A percentile compares a stretch with the other conserved stretches of the same genome.
These are phyloP conservation scores for Vitis riparia DNA, from an alignment of 164 flowering plant species.

Conservation along the genomic window DNA sequence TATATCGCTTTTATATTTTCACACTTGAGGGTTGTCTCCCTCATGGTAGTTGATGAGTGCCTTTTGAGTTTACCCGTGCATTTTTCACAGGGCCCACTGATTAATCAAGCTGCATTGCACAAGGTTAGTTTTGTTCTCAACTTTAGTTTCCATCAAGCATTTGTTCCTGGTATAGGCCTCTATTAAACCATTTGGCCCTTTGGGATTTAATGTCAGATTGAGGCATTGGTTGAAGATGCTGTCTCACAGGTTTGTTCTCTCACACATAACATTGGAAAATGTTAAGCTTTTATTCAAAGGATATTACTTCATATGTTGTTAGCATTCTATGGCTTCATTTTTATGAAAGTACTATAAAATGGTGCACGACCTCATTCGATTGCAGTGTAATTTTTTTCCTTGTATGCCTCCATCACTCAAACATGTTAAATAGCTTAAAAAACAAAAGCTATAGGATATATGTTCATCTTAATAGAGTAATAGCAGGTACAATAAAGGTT, in stretches of 20 bases:
- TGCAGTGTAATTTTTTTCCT: too few species aligned
- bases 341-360: background rate
- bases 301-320: background rate
- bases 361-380: background rate
- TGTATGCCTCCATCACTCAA: too few species aligned
- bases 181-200: background rate
- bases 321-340: background rate
- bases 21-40: background rate
- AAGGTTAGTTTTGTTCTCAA: conserved; percentile 50
- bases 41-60: background rate
- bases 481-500: too few species aligned
- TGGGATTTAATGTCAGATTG: conserved; percentile 53
- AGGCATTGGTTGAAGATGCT: conserved; percentile 79
- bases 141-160: background rate
- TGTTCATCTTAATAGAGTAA: too few species aligned
- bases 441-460: too few species aligned
- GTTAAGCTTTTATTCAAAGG: background rate
- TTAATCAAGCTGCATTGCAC: conserved; percentile 86
- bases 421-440: too few species aligned
- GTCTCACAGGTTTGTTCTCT: conserved; percentile 65
- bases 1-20: background rate
- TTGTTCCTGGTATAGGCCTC: background rate
- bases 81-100: conserved; percentile 82
- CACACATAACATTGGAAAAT: background rate
- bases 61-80: background rate